A percentile compares a stretch with the other conserved stretches of the same genome.
Conservation (phyloP, 768 basidiomycete species). For the Flagelloscypha sp. region DNA sequence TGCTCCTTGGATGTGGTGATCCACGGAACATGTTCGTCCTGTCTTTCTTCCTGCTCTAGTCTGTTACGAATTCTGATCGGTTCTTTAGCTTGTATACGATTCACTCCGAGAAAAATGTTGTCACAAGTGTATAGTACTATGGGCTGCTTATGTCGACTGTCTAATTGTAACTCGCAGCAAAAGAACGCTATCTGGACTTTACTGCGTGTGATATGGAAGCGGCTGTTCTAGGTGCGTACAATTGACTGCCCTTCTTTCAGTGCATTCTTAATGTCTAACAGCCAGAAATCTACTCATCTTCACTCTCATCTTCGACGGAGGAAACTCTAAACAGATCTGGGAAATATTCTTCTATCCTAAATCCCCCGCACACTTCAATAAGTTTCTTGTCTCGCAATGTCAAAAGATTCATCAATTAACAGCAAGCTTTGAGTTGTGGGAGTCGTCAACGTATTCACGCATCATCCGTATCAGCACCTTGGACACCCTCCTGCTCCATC, state of each 20-base stretch:
- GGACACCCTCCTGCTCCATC: too few relatives aligned
- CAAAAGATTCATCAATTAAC: slow-evolving; percentile 20
- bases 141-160: too few relatives aligned
- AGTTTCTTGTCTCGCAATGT: slow-evolving; percentile 19
- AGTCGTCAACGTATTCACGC: slow-evolving; percentile 16
- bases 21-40: slow-evolving; percentile 45
- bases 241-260: too few relatives aligned
- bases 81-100: too few relatives aligned
- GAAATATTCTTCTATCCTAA: slow-evolving; percentile 29
- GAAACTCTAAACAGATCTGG: slow-evolving; percentile 18
- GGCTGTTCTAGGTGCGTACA: slow-evolving; percentile 33
- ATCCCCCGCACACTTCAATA: slow-evolving; percentile 18
- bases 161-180: too few relatives aligned
- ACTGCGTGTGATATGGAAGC: slow-evolving; percentile 46
- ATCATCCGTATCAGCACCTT: slow-evolving; percentile 21
- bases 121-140: too few relatives aligned
- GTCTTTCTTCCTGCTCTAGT: too few relatives aligned
- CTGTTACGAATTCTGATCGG: too few relatives aligned
- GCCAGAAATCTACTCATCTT: slow-evolving; percentile 29
- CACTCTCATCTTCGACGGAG: slow-evolving; percentile 22
- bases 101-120: too few relatives aligned
- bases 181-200: slow-evolving; percentile 30
- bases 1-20: slow-evolving; percentile 53
- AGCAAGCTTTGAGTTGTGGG: slow-evolving; percentile 19
- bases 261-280: slow-evolving; percentile 6